Evolutionary conservation across 2,329 filamentous ascomycete genomes (phyloP), one percentile per base, ranked within the genome.

Genomic region (Periconia macrospinosa): DNA sequence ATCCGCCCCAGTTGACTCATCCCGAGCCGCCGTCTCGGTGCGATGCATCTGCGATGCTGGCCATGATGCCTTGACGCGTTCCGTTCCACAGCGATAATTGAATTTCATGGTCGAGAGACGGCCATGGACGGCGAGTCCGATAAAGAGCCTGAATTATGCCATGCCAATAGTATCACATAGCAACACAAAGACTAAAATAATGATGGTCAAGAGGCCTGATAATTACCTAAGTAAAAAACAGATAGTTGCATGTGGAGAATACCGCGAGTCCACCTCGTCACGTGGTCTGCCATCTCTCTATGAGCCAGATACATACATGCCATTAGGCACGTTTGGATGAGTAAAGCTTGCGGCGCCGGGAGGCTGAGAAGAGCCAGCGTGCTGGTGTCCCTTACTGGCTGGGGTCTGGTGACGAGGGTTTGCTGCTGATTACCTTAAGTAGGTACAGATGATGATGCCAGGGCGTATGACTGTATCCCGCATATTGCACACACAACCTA

Each of bases 71-170:
- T 27, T 37, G 33, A 37, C 15, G 6, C 33, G 33, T 37, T 37
- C 33, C 15, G 46, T 48, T 48, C 19, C 46, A 48, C 46, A 48
- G 35, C 46, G 46, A 48, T 48, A 48, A 48, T 48, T 48, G 46
- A 40, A 41, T 33, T 19, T n/a, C 44, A 18, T 3, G 14, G 17
- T 37, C 33, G 33, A 37, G 33, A 37, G 15, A 13, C 33, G 33
- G 33, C 11, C 11, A 37, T 37, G 33, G 11, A 37, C 33, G 33
- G 33, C 11, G 33, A 14, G 33, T n/a, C 33, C 33, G 33, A 37
- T 37, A 13, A 13, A 37, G 33, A 10, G 33, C 15, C 15, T 13
- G 11, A 37, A n/a, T 3, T 37, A 37, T 37, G 33, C 33, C 33
- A 6, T 27, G 23, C 23, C 23, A 27, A 8, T 27, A 27, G 23